Evolutionary conservation across 225 moss, liverwort and hornwort species (phyloP).

Genomic region (Lunularia cruciata): DNA sequence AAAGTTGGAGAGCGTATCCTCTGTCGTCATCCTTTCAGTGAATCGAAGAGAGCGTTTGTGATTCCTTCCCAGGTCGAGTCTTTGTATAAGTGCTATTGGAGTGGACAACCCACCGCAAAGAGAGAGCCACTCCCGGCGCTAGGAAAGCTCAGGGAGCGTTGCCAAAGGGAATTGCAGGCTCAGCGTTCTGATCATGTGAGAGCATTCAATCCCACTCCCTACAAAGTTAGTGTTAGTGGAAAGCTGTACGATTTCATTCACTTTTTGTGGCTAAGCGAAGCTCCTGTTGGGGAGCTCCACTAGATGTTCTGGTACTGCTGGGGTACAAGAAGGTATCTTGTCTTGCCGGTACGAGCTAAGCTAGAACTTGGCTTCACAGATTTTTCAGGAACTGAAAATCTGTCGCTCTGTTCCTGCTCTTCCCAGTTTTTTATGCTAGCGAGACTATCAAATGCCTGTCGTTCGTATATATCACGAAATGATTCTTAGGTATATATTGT

Average conservation of each 20-base stretch:
- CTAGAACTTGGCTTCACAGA: too few relatives aligned
- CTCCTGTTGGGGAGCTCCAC: slow-evolving; percentile 87
- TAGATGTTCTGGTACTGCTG: slow-evolving; percentile 21
- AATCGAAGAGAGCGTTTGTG: slow-evolving; percentile 86
- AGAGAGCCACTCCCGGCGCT: slow-evolving; percentile 54
- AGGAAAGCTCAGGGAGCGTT: slow-evolving; percentile 52
- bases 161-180: slow-evolving; percentile 68
- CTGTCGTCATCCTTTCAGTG: slow-evolving; percentile 91
- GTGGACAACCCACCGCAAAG: slow-evolving; percentile 51
- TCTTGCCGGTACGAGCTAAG: too few relatives aligned
- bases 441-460: too few relatives aligned
- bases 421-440: too few relatives aligned
- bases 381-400: too few relatives aligned
- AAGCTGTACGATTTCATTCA: slow-evolving; percentile 94
- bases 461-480: too few relatives aligned
- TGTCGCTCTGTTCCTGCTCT: too few relatives aligned
- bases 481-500: too few relatives aligned
- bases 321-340: too few relatives aligned
- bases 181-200: slow-evolving; percentile 93
- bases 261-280: slow-evolving; percentile 90
- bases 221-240: slow-evolving; percentile 90
- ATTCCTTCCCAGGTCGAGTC: slow-evolving; percentile 75
- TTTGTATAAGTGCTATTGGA: slow-evolving; percentile 87
- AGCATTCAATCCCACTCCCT: slow-evolving; percentile 85
- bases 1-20: slow-evolving; percentile 82